phyloP scores from a whole-genome alignment of 208 protist species.

The Trypanosoma mega region DNA sequence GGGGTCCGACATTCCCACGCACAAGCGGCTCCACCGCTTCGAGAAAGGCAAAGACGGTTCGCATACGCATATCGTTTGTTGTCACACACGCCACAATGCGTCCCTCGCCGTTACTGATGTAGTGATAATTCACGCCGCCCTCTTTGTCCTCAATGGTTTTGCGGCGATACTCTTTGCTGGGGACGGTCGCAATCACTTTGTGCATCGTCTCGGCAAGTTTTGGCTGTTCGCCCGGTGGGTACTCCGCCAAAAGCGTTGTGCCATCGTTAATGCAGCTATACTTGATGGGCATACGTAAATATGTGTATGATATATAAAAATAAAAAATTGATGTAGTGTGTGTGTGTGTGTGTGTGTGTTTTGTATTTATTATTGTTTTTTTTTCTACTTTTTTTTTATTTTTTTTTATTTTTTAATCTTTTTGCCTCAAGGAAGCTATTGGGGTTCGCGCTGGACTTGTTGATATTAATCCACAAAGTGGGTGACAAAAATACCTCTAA shows the following conservation, averaged over 20 bases:
- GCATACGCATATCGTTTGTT: slow-evolving; percentile 88
- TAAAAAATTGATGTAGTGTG: too few species aligned
- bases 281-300: slow-evolving; percentile 92
- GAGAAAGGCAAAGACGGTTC: slow-evolving; percentile 88
- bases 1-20: slow-evolving; percentile 39
- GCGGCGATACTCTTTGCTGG: slow-evolving; percentile 80
- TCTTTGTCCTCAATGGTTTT: slow-evolving; percentile 92
- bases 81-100: slow-evolving; percentile 87
- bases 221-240: slow-evolving; percentile 67
- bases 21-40: slow-evolving; percentile 88
- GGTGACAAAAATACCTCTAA: too few species aligned
- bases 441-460: too few species aligned
- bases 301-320: too few species aligned
- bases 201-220: slow-evolving; percentile 85
- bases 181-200: slow-evolving; percentile 86
- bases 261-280: slow-evolving; percentile 91
- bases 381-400: too few species aligned
- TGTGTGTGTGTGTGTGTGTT: neutral
- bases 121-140: slow-evolving; percentile 89
- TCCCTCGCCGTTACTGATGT: slow-evolving; percentile 90
- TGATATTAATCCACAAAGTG: too few species aligned
- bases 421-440: too few species aligned
- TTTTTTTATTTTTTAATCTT: too few species aligned
- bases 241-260: slow-evolving; percentile 76
- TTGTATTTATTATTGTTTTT: neutral